Conservation (phyloP, 2,329 filamentous ascomycete genomes). For the Botrytis medusae region DNA sequence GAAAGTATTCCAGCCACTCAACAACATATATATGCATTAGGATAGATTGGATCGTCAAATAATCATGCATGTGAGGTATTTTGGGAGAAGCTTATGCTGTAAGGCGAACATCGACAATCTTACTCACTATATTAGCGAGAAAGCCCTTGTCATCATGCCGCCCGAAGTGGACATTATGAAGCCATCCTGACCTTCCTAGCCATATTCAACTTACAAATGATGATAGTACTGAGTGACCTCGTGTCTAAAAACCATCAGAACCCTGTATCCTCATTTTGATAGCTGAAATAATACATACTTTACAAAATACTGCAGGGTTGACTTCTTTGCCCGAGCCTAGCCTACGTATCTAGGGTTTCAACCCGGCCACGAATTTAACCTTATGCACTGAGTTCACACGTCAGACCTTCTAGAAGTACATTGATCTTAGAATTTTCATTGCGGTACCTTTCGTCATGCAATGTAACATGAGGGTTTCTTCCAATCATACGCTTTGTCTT, state of each 20-base stretch:
- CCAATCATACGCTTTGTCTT: neutral
- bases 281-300: neutral
- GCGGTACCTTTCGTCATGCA: neutral
- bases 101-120: neutral
- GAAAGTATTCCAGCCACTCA: neutral
- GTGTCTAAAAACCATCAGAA: neutral
- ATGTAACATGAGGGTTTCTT: neutral
- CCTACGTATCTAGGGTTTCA: neutral
- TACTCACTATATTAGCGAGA: neutral
- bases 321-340: neutral
- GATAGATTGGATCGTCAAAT: neutral
- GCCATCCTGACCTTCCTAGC: neutral
- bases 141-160: neutral
- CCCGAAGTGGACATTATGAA: neutral
- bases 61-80: neutral
- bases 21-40: neutral
- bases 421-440: neutral
- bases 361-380: neutral
- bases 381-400: neutral
- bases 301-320: neutral
- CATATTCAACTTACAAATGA: neutral
- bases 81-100: neutral
- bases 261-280: neutral
- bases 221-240: neutral
- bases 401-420: slow-evolving; percentile 1